These are phyloP conservation scores for Raffaelea deltoideospora DNA, from an alignment of 2,329 filamentous ascomycete species.

Conservation along the genomic window DNA sequence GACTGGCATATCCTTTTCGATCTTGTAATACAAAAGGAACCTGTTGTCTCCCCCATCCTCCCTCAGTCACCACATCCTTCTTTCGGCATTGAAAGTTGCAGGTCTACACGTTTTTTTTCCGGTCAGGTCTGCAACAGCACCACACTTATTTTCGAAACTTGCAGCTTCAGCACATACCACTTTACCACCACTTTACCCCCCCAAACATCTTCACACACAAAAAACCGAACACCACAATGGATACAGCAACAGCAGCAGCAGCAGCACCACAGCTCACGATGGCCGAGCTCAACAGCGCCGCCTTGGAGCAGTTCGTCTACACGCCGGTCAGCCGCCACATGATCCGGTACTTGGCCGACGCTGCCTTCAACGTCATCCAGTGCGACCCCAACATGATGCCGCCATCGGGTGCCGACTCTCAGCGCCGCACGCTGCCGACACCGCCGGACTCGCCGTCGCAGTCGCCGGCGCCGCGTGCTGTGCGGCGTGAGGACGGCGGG, in stretches of 20 bases:
- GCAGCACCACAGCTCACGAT: conserved; percentile 31
- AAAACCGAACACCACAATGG: conserved; percentile 21
- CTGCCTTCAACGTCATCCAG: conserved; percentile 63
- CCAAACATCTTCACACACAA: neutral
- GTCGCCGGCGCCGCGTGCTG: conserved; percentile 28
- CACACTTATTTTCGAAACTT: too few species aligned
- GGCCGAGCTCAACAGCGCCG: conserved; percentile 52
- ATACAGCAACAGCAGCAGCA: too few species aligned
- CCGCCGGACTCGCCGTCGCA: conserved; percentile 24
- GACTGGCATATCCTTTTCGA: neutral
- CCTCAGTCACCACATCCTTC: neutral
- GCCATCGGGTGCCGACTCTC: conserved; percentile 16
- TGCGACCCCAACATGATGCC: conserved; percentile 52
- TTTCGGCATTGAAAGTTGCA: too few species aligned
- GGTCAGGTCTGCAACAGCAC: too few species aligned
- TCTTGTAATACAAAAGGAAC: neutral
- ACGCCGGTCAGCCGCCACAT: conserved; percentile 60
- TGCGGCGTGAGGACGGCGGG: conserved; percentile 30
- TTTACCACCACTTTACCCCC: neutral
- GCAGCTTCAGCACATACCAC: too few species aligned
- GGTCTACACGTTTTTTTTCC: too few species aligned
- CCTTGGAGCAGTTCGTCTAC: conserved; percentile 69
- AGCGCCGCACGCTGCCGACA: conserved; percentile 21
- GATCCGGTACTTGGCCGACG: conserved; percentile 61
- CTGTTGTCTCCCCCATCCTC: neutral